Conservation (phyloP, 2,329 filamentous ascomycete genomes). For the Penicillium sclerotigenum region DNA sequence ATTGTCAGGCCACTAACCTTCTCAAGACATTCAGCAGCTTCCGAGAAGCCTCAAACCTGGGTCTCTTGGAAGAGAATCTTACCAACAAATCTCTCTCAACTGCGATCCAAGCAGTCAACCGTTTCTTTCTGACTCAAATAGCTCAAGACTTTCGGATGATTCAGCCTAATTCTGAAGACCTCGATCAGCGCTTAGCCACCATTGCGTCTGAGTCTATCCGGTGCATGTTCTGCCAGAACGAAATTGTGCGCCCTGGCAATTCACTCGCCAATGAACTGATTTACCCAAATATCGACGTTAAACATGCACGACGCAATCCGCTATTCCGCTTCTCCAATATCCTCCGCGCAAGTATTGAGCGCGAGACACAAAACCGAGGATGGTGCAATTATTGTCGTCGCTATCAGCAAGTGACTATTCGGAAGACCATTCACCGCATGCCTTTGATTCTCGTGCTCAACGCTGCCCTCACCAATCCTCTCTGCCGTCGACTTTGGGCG, state of each 20-base stretch:
- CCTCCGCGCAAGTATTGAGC: slow-evolving; percentile 86
- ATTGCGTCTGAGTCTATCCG: slow-evolving; percentile 58
- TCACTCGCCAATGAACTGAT: slow-evolving; percentile 82
- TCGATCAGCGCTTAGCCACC: slow-evolving; percentile 63
- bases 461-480: slow-evolving; percentile 66
- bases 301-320: slow-evolving; percentile 51
- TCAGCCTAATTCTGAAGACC: slow-evolving; percentile 57
- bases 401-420: slow-evolving; percentile 82
- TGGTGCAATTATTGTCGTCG: slow-evolving; percentile 91
- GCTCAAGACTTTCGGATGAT: slow-evolving; percentile 71
- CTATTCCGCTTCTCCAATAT: slow-evolving; percentile 74
- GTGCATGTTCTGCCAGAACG: slow-evolving; percentile 83
- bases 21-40: slow-evolving; percentile 83
- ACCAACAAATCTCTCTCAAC: slow-evolving; percentile 69
- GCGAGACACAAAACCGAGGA: slow-evolving; percentile 81
- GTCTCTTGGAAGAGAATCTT: slow-evolving; percentile 79
- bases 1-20: slow-evolving; percentile 94
- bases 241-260: slow-evolving; percentile 74
- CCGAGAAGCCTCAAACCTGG: slow-evolving; percentile 71
- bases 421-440: slow-evolving; percentile 77
- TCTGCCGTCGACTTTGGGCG: slow-evolving; percentile 74
- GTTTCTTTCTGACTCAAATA: slow-evolving; percentile 82
- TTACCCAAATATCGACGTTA: slow-evolving; percentile 62
- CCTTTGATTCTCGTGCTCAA: slow-evolving; percentile 88
- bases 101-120: slow-evolving; percentile 81